Conservation (phyloP, 2,329 filamentous ascomycete species). For the Pseudonectria buxi region DNA sequence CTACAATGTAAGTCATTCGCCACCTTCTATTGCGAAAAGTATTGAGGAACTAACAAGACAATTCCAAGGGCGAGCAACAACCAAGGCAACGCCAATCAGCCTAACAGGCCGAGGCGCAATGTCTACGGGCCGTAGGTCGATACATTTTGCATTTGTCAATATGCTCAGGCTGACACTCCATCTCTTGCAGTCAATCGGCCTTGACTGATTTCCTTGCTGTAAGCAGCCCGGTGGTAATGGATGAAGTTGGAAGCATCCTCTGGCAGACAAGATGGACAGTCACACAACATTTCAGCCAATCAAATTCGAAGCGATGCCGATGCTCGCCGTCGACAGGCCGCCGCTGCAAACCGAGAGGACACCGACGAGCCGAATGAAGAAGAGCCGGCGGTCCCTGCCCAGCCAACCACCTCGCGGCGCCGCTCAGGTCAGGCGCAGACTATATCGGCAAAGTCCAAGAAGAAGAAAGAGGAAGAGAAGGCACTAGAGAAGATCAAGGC, state of each 20-base stretch:
- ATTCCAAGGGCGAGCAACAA: constrained; percentile 2
- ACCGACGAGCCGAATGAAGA: constrained; percentile 18
- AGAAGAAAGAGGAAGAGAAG: constrained; percentile 42
- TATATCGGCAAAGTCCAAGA: constrained; percentile 21
- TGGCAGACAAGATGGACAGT: constrained; percentile 31
- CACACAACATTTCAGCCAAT: constrained; percentile 63
- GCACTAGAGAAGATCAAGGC: constrained; percentile 57
- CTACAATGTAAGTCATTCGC: too few relatives aligned
- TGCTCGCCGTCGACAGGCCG: constrained; percentile 37
- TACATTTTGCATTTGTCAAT: not conserved
- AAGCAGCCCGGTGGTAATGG: constrained; percentile 11
- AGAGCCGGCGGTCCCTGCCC: constrained; percentile 11
- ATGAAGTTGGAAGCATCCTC: not conserved
- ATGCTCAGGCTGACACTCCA: constrained; percentile 5
- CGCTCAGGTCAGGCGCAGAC: constrained; percentile 21
- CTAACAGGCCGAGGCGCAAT: constrained; percentile 22
- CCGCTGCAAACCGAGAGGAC: constrained; percentile 9
- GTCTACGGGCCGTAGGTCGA: constrained; percentile 34
- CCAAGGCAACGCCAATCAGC: constrained; percentile 8
- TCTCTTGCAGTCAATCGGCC: constrained; percentile 44
- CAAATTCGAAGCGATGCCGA: constrained; percentile 47
- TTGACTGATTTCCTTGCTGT: constrained; percentile 48
- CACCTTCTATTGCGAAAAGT: too few relatives aligned
- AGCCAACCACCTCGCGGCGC: constrained; percentile 19
- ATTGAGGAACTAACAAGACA: not conserved